These are phyloP conservation scores for Talaromyces rugulosus DNA, from an alignment of 2,329 filamentous ascomycete species.

Conservation along the genomic window DNA sequence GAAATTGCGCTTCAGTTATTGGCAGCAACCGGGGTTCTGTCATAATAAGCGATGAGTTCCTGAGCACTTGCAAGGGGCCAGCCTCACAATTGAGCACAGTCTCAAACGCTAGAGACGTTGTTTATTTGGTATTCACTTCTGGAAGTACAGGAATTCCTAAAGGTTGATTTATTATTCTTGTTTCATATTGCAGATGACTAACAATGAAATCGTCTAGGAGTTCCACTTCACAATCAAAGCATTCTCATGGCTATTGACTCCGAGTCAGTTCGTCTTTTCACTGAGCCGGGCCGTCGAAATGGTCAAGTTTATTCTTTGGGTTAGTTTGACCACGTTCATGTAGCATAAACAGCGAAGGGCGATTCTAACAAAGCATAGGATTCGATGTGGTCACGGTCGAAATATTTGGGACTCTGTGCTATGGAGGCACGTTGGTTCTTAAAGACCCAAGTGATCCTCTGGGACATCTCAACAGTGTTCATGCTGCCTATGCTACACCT, in stretches of 20 bases:
- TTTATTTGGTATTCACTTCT: not conserved
- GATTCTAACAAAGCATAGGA: not conserved
- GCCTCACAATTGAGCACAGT: not conserved
- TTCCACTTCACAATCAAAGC: not conserved
- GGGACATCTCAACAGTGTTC: conserved; percentile 23
- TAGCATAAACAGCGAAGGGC: not conserved
- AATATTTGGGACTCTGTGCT: conserved; percentile 34
- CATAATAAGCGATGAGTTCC: not conserved
- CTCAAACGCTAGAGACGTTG: not conserved
- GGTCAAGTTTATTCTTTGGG: conserved; percentile 39
- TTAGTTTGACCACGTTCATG: not conserved
- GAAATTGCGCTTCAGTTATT: not conserved
- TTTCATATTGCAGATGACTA: not conserved
- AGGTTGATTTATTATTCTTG: not conserved
- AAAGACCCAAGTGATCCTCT: conserved; percentile 23
- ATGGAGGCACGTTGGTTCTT: conserved; percentile 22
- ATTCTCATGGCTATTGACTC: not conserved
- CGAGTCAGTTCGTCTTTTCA: not conserved
- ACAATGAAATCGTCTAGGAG: not conserved
- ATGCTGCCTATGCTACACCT: conserved; percentile 37
- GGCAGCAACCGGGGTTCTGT: not conserved
- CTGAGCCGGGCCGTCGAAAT: conserved; percentile 21
- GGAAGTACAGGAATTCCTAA: conserved; percentile 2
- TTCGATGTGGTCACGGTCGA: conserved; percentile 43
- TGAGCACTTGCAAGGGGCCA: not conserved